Conservation (phyloP, 768 basidiomycete genomes). For the Leccinum incarnatum region DNA sequence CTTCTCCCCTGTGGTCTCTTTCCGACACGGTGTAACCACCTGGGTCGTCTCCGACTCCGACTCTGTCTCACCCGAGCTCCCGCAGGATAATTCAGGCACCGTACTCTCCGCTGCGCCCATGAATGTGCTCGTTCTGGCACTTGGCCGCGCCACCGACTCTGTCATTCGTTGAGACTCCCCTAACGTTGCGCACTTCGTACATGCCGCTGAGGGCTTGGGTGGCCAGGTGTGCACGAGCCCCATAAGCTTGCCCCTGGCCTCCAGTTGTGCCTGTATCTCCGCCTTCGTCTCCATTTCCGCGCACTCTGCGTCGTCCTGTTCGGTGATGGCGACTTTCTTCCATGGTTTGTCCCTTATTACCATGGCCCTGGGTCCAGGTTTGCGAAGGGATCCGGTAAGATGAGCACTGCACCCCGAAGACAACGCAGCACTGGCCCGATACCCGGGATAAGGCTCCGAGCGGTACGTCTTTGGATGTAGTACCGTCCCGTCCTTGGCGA, state of each 20-base stretch:
- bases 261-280: neutral
- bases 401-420: neutral
- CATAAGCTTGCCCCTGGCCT: neutral
- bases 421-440: neutral
- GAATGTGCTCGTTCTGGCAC: neutral
- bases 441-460: neutral
- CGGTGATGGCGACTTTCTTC: slow-evolving; percentile 30
- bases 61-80: slow-evolving; percentile 14
- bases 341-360: slow-evolving; percentile 19
- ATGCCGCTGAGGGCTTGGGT: slow-evolving; percentile 9
- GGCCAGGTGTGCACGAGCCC: slow-evolving; percentile 25
- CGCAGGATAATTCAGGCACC: slow-evolving; percentile 10
- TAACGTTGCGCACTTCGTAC: slow-evolving; percentile 5
- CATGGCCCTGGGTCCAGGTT: neutral
- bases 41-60: slow-evolving; percentile 5
- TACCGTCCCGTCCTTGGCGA: slow-evolving; percentile 20
- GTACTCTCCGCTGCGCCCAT: neutral
- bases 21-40: neutral
- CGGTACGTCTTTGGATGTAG: neutral
- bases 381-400: neutral
- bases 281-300: neutral
- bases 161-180: neutral
- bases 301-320: slow-evolving; percentile 25
- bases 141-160: neutral
- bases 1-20: slow-evolving; percentile 2